These are phyloP conservation scores for Diplodia mutila DNA, from an alignment of 2,329 filamentous ascomycete genomes.

Conservation along the genomic window DNA sequence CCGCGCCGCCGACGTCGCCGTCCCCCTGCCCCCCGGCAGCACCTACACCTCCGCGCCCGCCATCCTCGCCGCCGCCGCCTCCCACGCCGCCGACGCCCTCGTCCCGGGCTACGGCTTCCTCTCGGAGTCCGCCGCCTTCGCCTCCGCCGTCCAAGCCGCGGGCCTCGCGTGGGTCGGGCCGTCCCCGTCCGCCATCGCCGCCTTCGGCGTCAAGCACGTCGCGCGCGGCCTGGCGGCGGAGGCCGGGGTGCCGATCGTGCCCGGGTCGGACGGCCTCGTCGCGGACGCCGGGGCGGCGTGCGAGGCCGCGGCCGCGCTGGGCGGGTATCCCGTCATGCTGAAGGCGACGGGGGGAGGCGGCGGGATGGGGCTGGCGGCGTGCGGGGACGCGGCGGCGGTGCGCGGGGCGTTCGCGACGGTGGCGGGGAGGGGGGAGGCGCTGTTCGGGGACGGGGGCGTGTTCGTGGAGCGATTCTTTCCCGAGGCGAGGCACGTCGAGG, in stretches of 20 bases:
- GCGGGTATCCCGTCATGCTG: slow-evolving; percentile 50
- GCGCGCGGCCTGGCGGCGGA: slow-evolving; percentile 58
- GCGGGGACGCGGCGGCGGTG: slow-evolving; percentile 70
- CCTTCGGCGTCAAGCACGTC: slow-evolving; percentile 63
- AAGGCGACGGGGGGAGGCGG: slow-evolving; percentile 70
- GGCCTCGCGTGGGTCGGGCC: slow-evolving; percentile 66
- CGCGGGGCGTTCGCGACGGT: slow-evolving; percentile 68
- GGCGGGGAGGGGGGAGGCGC: slow-evolving; percentile 72
- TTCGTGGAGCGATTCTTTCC: slow-evolving; percentile 86
- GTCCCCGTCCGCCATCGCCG: slow-evolving; percentile 55
- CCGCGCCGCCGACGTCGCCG: slow-evolving; percentile 56
- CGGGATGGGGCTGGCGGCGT: slow-evolving; percentile 83
- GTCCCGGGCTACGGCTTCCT: slow-evolving; percentile 71
- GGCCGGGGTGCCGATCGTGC: slow-evolving; percentile 59
- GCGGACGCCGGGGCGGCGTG: slow-evolving; percentile 53
- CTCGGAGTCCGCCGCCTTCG: slow-evolving; percentile 66
- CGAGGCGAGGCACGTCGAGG: slow-evolving; percentile 81
- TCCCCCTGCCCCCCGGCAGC: slow-evolving; percentile 52
- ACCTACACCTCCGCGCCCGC: slow-evolving; percentile 53
- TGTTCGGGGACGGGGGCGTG: slow-evolving; percentile 83
- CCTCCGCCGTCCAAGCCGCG: slow-evolving; percentile 54
- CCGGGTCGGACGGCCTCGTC: slow-evolving; percentile 56
- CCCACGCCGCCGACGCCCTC: slow-evolving; percentile 58
- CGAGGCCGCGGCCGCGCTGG: slow-evolving; percentile 47
- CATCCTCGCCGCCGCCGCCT: slow-evolving; percentile 58